Conservation (phyloP, 2,329 filamentous ascomycete species). For the Claviceps sp. region DNA sequence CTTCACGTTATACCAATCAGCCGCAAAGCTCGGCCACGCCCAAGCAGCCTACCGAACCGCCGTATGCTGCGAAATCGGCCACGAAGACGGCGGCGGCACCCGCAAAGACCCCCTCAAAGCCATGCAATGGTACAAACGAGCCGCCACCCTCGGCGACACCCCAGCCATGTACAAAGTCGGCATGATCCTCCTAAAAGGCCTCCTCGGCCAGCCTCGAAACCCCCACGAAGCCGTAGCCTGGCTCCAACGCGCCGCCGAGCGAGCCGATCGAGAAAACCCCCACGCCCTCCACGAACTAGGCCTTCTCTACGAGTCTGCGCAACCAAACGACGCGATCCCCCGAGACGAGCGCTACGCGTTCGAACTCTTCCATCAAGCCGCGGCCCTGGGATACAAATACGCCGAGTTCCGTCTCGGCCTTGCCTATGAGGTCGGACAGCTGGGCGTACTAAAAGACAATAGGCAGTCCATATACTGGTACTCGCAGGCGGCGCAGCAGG, state of each 20-base stretch:
- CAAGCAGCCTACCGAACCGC: conserved; percentile 87
- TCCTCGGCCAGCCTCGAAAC: conserved; percentile 77
- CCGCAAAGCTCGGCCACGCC: conserved; percentile 77
- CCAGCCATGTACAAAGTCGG: conserved; percentile 98
- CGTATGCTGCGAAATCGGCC: conserved; percentile 92
- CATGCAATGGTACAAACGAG: conserved; percentile 95
- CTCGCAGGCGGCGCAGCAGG: conserved; percentile 76
- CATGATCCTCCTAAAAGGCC: conserved; percentile 86
- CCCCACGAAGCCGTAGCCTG: conserved; percentile 77
- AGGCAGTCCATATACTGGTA: conserved; percentile 89
- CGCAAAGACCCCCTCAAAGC: conserved; percentile 84
- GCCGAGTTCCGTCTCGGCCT: conserved; percentile 82
- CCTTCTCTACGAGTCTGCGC: conserved; percentile 49
- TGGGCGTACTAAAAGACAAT: conserved; percentile 73
- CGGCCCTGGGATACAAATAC: conserved; percentile 85
- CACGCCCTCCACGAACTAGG: conserved; percentile 87
- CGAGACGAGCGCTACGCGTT: conserved; percentile 72
- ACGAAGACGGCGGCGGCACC: conserved; percentile 88
- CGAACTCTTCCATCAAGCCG: conserved; percentile 73
- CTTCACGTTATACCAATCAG: conserved; percentile 84
- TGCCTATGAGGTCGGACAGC: conserved; percentile 76
- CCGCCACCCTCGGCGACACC: conserved; percentile 77
- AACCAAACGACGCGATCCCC: conserved; percentile 57
- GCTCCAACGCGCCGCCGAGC: conserved; percentile 85
- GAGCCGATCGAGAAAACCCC: conserved; percentile 78